Evolutionary conservation across 2,329 filamentous ascomycete species (phyloP).

Genomic region (Ophiosphaerella korrae): DNA sequence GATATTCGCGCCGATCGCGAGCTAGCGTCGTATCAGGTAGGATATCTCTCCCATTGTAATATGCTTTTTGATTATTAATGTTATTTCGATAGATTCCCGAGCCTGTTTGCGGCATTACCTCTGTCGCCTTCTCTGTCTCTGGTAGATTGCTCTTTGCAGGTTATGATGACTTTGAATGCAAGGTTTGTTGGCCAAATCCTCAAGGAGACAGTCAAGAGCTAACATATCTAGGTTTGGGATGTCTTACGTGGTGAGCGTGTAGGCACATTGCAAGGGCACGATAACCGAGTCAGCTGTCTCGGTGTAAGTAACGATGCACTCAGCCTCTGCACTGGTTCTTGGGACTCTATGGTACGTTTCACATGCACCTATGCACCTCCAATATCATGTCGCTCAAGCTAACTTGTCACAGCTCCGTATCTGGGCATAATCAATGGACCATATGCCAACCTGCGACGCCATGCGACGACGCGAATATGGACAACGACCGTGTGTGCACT

Average conservation of each 20-base stretch:
- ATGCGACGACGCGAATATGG: conserved; percentile 40
- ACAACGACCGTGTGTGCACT: conserved; percentile 36
- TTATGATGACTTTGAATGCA: conserved; percentile 99
- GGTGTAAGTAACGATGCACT: conserved; percentile 99
- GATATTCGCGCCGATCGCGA: conserved; percentile 94
- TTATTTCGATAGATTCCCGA: conserved; percentile 80
- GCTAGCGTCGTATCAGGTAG: conserved; percentile 65
- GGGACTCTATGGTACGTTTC: conserved; percentile 91
- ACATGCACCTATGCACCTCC: neutral
- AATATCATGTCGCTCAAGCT: conserved; percentile 19
- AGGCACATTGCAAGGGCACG: conserved; percentile 93
- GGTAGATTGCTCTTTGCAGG: conserved; percentile 93
- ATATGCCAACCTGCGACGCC: conserved; percentile 26
- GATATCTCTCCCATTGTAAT: neutral
- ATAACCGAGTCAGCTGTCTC: conserved; percentile 98
- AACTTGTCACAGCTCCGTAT: conserved; percentile 53
- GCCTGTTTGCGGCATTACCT: conserved; percentile 96
- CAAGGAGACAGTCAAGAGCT: conserved; percentile 45
- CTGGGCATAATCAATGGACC: conserved; percentile 52
- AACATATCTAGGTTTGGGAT: conserved; percentile 81
- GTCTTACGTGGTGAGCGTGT: conserved; percentile 95
- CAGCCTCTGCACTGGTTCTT: conserved; percentile 98
- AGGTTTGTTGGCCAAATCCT: conserved; percentile 64
- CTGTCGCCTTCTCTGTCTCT: conserved; percentile 96
- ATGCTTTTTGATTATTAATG: conserved; percentile 31